Evolutionary conservation across 2,329 filamentous ascomycete genomes (phyloP), one percentile per base, ranked within the genome.

Genomic region (Aureobasidium leucospermi): DNA sequence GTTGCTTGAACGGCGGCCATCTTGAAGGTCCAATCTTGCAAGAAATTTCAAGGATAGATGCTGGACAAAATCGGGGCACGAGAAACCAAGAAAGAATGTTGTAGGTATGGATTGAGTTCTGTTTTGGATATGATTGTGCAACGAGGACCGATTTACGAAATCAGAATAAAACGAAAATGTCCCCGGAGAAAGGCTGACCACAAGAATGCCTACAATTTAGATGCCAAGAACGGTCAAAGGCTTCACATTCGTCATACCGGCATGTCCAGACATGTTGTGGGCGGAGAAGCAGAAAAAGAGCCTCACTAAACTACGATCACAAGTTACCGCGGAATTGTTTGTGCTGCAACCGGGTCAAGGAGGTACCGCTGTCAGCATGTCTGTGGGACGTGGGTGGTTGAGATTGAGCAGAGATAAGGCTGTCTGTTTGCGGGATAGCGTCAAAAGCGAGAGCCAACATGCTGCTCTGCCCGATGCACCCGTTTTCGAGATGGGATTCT

Each of bases 1-100:
- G 63, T 65, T 11, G 62, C 53, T 32, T 56, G 48, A 13, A 55
- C 13, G 9, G 53, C 34, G 36, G 52, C 52, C 62, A 65, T 66
- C 10, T 41, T 62, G 45, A 55, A 34, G 23, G 45, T 31, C 51
- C 38, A 45, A 7, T 15, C n/a, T 10, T 52, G 23, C 48, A 34
- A 41, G 2, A 34, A 11, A 13, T 6, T 8, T 16, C 5, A 28
- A 51, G 34, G 29, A 23, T 16, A 23, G 23, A 23, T 31, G n/a
- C n/a, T 23, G 29, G 15, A 52, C 31, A 8, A 16, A 19, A 16
- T 13, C 29, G 31, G 19, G 19, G 15, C 13, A 46, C 15, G 32
- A 16, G 19, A 7, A 46, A 38, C 19, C 34, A 43, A 19, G 52
- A 6, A n/a, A 11, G 29, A 28, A 29, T 43, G 15, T 32, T 53